phyloP scores from a whole-genome alignment of 176 grass and related monocot species.

The Hsuehochloa calcarea region DNA sequence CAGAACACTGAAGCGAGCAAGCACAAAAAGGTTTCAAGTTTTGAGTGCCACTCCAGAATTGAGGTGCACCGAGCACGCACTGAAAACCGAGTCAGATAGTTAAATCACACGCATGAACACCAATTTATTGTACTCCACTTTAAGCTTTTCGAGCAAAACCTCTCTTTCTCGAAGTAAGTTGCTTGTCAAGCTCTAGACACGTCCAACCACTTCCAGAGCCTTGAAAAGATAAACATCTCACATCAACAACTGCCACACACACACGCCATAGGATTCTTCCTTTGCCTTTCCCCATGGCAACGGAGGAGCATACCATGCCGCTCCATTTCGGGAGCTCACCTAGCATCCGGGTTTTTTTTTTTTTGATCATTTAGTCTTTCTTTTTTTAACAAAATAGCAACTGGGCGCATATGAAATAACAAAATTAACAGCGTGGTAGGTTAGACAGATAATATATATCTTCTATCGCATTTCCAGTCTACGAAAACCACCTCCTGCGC shows the following conservation, averaged over 20 bases:
- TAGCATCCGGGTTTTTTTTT: not conserved
- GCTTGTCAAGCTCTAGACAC: constrained; percentile 3
- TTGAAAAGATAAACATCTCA: not conserved
- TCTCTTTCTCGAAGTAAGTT: not conserved
- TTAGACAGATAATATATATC: no score
- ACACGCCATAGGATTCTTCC: not conserved
- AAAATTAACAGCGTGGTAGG: no score
- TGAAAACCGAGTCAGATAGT: not conserved
- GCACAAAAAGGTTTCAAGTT: not conserved
- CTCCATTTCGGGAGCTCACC: not conserved
- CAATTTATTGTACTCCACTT: not conserved
- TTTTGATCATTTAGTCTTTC: no score
- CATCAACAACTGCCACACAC: not conserved
- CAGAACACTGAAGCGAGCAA: constrained; percentile 30
- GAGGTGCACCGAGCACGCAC: constrained; percentile 34
- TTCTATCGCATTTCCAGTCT: no score
- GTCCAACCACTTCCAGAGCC: not conserved
- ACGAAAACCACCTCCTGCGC: no score
- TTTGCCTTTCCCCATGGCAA: not conserved
- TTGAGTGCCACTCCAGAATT: constrained; percentile 17
- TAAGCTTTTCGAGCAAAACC: not conserved
- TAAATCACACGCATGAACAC: not conserved
- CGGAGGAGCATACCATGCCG: not conserved
- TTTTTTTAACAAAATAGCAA: no score
- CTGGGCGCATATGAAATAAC: no score